Evolutionary conservation across 139 green algal species (phyloP).

Genomic region (Ettlia oleoabundans): DNA sequence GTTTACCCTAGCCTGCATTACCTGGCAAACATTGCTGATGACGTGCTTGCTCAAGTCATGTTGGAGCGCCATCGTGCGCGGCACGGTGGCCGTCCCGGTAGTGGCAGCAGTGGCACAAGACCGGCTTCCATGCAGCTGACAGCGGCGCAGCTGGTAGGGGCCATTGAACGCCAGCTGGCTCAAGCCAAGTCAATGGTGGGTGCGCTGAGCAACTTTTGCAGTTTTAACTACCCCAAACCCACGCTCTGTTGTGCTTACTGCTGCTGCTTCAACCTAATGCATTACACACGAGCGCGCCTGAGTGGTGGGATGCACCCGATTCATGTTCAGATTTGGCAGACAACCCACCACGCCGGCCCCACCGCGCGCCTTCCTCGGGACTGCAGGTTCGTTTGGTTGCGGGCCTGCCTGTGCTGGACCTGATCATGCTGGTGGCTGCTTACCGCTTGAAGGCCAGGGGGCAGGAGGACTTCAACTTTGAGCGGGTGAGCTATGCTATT

Average conservation of each 20-base stretch:
- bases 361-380: not conserved
- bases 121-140: not conserved
- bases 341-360: not conserved
- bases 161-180: slow-evolving; percentile 7
- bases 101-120: no score
- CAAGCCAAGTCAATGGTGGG: slow-evolving; percentile 18
- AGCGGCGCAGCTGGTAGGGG: not conserved
- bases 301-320: no score
- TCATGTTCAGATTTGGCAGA: no score
- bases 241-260: not conserved
- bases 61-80: no score
- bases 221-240: no score
- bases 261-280: not conserved
- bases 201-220: not conserved
- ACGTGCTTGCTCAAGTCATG: slow-evolving; percentile 2
- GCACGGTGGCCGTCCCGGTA: no score
- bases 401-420: slow-evolving; percentile 58
- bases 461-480: slow-evolving; percentile 60
- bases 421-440: slow-evolving; percentile 68
- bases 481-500: slow-evolving; percentile 48
- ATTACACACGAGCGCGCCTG: no score
- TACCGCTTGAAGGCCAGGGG: slow-evolving; percentile 40
- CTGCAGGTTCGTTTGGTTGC: not conserved
- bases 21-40: slow-evolving; percentile 38
- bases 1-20: slow-evolving; percentile 33